Evolutionary conservation across 441 rosid species (phyloP).

Genomic region (Breynia disticha): DNA sequence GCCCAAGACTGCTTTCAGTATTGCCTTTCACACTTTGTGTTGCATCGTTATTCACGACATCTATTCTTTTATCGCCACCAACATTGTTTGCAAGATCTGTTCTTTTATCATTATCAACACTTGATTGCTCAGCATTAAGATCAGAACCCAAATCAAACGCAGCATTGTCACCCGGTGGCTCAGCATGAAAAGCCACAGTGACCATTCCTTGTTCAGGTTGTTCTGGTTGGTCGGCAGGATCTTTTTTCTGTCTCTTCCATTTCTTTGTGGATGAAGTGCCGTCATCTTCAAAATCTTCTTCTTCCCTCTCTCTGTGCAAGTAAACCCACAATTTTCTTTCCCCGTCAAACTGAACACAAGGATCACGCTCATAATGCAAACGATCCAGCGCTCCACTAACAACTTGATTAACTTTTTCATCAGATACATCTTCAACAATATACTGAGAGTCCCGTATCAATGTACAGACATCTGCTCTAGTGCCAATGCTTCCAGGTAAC

Average conservation of each 20-base stretch:
- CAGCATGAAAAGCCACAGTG: constrained; percentile 51
- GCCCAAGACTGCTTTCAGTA: no score
- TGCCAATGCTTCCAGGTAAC: constrained; percentile 96
- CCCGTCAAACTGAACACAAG: constrained; percentile 87
- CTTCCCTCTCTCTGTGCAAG: constrained; percentile 90
- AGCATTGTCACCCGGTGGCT: constrained; percentile 52
- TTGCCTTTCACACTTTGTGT: constrained; percentile 42
- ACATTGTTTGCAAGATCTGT: constrained; percentile 31
- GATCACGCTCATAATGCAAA: constrained; percentile 96
- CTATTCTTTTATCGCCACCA: no score
- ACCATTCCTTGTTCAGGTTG: constrained; percentile 66
- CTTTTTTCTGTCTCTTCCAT: constrained; percentile 95
- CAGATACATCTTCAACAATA: constrained; percentile 85
- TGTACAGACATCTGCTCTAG: constrained; percentile 99
- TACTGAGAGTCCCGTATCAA: constrained; percentile 91
- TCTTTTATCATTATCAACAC: constrained; percentile 37
- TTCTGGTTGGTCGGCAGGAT: constrained; percentile 69
- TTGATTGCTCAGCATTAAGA: constrained; percentile 47
- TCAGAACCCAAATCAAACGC: constrained; percentile 68
- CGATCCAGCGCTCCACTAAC: constrained; percentile 99
- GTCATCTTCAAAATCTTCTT: constrained; percentile 99
- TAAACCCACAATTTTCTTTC: constrained; percentile 98
- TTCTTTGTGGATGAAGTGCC: constrained; percentile 99
- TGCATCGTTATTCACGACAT: constrained; percentile 26
- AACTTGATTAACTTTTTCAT: constrained; percentile 85